Evolutionary conservation across 2,329 filamentous ascomycete species (phyloP), one percentile per base, ranked within the genome.

Genomic region (Zopfia rhizophila): DNA sequence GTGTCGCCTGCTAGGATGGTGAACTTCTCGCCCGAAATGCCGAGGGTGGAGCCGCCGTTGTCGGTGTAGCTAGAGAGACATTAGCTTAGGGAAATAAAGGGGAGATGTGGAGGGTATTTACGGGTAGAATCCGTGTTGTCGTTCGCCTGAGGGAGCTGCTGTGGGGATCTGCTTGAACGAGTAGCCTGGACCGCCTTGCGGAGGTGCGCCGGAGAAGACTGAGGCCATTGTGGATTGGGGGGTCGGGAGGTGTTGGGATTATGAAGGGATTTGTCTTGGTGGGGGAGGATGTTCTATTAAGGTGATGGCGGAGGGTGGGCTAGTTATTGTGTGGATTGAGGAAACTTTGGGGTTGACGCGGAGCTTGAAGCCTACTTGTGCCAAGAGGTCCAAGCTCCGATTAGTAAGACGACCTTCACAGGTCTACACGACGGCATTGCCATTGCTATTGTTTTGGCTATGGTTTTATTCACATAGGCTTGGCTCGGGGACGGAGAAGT

Each of bases 1-100:
- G 94, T 99, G 79, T 99, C 94, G 76, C 95, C 94, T 31, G 94
- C 94, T 72, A 99, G 86, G 77, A 99, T 95, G 69, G 91, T 86
- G 80, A 97, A 99, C 79, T 95, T 90, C 69, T 86, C 86, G 61
- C 95, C 94, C 27, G 91, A 88, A 74, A 99, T 97, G 67, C 91
- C 94, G 45, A 99, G 85, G 42, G 94, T 97, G 50, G 91, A 96
- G 61, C 94, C 94, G 62, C 94, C 94, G 73, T 99, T 99, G 80
- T 99, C 93, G 59, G 94, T 95, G 77, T 99, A 99, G 63, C 90
- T 94, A 61, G 24, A 35, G 5, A 17, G 32, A 21, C 24, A 18
- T 69, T 50, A 67, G 56, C 39, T 22, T 16, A 16, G 25, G 41
- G 36, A 7, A 16, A n/a, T 12, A 14, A 24, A 11, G 14, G 12